phyloP scores from a whole-genome alignment of 2,329 filamentous ascomycete genomes.

The Xylariales sp. region DNA sequence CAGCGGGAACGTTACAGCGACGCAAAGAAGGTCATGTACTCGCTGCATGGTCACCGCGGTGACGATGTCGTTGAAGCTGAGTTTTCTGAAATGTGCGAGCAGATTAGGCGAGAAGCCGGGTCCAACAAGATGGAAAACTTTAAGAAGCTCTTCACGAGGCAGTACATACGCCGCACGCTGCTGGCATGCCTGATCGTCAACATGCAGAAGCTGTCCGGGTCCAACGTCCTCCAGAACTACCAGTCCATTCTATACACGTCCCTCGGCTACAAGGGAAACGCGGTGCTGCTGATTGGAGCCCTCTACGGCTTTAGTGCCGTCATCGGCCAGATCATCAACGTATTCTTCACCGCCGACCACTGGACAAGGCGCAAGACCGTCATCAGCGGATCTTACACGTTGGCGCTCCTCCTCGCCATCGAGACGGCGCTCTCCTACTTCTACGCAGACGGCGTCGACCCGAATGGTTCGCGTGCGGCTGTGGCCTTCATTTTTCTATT shows the following conservation, averaged over 20 bases:
- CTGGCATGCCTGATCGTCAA: slow-evolving; percentile 48
- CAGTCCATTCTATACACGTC: slow-evolving; percentile 54
- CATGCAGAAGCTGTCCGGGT: slow-evolving; percentile 49
- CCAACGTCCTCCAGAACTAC: slow-evolving; percentile 50
- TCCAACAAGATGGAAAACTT: slow-evolving; percentile 34
- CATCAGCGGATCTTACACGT: slow-evolving; percentile 38
- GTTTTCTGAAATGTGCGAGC: slow-evolving; percentile 43
- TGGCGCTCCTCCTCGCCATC: slow-evolving; percentile 37
- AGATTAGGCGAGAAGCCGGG: slow-evolving; percentile 42
- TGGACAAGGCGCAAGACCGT: slow-evolving; percentile 45
- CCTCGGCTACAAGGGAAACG: slow-evolving; percentile 60
- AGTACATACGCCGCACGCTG: slow-evolving; percentile 47
- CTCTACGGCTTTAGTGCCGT: slow-evolving; percentile 53
- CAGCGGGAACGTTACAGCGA: slow-evolving; percentile 44
- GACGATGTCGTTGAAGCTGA: slow-evolving; percentile 42
- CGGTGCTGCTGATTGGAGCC: slow-evolving; percentile 60
- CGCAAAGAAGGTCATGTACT: slow-evolving; percentile 43
- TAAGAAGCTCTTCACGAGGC: slow-evolving; percentile 45
- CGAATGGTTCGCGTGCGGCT: slow-evolving; percentile 41
- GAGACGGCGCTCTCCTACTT: slow-evolving; percentile 42
- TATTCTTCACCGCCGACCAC: slow-evolving; percentile 47
- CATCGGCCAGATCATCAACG: slow-evolving; percentile 47
- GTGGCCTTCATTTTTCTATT: slow-evolving; percentile 52
- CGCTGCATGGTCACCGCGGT: slow-evolving; percentile 43
- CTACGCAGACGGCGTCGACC: slow-evolving; percentile 38